Conservation (phyloP, 2,329 filamentous ascomycete species). For the Cladosporium velox region DNA sequence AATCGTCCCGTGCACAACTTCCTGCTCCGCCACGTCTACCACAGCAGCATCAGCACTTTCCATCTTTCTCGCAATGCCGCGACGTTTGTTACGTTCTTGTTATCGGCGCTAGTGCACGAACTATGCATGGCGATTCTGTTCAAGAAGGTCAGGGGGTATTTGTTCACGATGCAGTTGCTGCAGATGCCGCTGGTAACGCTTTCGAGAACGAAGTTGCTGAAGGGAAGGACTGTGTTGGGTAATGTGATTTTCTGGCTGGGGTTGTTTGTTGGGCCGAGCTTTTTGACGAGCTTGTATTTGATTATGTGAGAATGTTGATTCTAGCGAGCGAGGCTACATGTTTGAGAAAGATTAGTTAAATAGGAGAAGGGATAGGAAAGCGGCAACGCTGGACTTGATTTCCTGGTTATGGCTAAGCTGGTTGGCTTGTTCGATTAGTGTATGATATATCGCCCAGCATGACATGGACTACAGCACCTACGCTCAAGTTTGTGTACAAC, state of each 20-base stretch:
- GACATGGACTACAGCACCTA: too few relatives aligned
- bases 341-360: background rate
- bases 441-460: background rate
- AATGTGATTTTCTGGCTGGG: conserved; percentile 79
- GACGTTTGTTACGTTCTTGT: conserved; percentile 73
- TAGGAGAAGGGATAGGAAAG: background rate
- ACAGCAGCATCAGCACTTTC: conserved; percentile 72
- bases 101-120: conserved; percentile 72
- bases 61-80: conserved; percentile 69
- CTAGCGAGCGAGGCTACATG: background rate
- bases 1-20: conserved; percentile 81
- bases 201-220: conserved; percentile 67
- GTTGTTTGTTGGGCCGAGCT: conserved; percentile 73
- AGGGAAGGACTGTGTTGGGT: conserved; percentile 62
- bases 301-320: conserved; percentile 40
- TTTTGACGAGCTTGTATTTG: conserved; percentile 57
- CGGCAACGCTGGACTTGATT: background rate
- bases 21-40: conserved; percentile 75
- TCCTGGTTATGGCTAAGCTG: background rate
- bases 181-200: conserved; percentile 71
- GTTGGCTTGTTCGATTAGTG: background rate
- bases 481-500: too few relatives aligned
- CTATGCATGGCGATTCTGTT: conserved; percentile 80
- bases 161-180: conserved; percentile 71
- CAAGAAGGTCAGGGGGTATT: conserved; percentile 72